phyloP scores from a whole-genome alignment of 176 grass and related monocot species.

The Oryza glumipatula region DNA sequence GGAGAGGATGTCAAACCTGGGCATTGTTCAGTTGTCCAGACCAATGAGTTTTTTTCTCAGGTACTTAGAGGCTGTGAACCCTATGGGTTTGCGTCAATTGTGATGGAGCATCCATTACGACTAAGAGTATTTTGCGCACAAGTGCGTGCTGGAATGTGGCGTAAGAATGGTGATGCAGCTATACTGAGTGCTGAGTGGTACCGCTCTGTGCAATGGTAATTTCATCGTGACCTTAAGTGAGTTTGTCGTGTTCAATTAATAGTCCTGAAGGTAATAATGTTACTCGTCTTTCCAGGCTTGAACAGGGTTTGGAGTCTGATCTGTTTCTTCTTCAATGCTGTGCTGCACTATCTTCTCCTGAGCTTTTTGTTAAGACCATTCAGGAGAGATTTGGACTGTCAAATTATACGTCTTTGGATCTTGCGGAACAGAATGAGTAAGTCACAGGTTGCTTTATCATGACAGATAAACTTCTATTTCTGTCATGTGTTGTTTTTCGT shows the following conservation, averaged over 20 bases:
- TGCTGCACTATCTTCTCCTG: constrained; percentile 90
- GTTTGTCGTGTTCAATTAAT: constrained; percentile 32
- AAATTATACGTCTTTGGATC: constrained; percentile 75
- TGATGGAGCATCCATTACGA: constrained; percentile 97
- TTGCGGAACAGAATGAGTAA: constrained; percentile 86
- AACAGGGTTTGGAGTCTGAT: constrained; percentile 93
- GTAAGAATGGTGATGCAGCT: constrained; percentile 94
- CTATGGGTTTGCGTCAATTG: constrained; percentile 77
- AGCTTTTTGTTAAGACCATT: constrained; percentile 85
- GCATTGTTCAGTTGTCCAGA: constrained; percentile 45
- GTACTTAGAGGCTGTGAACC: constrained; percentile 64
- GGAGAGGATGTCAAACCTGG: constrained; percentile 61
- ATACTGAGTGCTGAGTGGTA: constrained; percentile 85
- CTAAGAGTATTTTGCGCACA: constrained; percentile 94
- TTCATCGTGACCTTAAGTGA: constrained; percentile 18
- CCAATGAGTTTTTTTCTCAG: constrained; percentile 67
- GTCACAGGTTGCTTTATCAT: constrained; percentile 31
- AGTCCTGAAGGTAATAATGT: constrained; percentile 35
- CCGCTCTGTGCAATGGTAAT: constrained; percentile 90
- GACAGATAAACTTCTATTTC: constrained; percentile 20
- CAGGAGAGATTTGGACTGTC: constrained; percentile 93
- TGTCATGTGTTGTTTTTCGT: constrained; percentile 27
- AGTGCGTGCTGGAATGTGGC: constrained; percentile 98
- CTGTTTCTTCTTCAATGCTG: constrained; percentile 96
- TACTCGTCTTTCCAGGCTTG: constrained; percentile 69